Conservation (phyloP, 1,139 yeast genomes). For the Debaryomycetaceae sp. region DNA sequence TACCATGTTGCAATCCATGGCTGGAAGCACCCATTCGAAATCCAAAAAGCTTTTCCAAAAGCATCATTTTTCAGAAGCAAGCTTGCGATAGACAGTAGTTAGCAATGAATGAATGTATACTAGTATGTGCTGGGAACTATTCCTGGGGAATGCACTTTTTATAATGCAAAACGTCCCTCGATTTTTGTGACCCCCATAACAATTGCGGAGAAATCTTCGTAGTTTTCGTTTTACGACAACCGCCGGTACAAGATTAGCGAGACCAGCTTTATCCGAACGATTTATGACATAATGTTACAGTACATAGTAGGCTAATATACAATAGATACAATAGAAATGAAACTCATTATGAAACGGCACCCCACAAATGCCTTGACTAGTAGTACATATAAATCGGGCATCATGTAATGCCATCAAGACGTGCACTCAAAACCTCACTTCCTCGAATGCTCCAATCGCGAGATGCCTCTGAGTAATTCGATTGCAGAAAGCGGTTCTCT, state of each 20-base stretch:
- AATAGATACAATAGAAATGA: neutral
- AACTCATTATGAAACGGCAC: neutral
- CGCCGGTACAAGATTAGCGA: too few species aligned
- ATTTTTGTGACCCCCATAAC: too few species aligned
- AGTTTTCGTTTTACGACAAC: too few species aligned
- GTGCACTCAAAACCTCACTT: neutral
- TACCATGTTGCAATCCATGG: neutral
- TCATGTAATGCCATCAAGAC: neutral
- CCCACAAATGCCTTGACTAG: neutral
- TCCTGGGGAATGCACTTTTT: too few species aligned
- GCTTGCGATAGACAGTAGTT: too few species aligned
- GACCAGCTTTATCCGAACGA: neutral
- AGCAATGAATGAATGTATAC: too few species aligned
- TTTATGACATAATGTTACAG: neutral
- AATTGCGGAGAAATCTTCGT: too few species aligned
- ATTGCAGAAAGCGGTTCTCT: constrained; percentile 13
- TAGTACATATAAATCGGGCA: neutral
- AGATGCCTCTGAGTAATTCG: constrained; percentile 19
- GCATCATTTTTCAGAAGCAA: neutral
- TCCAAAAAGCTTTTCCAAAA: neutral
- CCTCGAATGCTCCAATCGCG: constrained; percentile 13
- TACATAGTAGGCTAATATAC: neutral
- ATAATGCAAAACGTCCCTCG: too few species aligned
- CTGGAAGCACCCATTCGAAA: neutral
- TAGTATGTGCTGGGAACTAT: too few species aligned